Conservation (phyloP, 116 monocot species). For the Iris pallida region DNA sequence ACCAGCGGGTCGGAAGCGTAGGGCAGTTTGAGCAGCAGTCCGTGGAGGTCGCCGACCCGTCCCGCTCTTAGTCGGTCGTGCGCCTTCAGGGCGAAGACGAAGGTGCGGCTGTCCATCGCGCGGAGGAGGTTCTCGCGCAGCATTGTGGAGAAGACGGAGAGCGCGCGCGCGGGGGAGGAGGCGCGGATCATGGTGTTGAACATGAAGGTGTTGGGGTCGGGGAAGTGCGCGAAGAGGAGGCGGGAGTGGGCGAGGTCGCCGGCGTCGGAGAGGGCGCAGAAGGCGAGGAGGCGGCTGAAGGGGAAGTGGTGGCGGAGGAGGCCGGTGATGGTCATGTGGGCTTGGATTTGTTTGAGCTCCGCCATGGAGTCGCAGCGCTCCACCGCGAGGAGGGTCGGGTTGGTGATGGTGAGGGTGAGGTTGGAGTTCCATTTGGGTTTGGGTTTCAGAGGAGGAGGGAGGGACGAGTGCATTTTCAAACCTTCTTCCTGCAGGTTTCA, state of each 20-base stretch:
- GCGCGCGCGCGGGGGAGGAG: slow-evolving; percentile 49
- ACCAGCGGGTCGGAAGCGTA: slow-evolving; percentile 39
- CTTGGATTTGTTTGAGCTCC: slow-evolving; percentile 13
- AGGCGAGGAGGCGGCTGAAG: slow-evolving; percentile 16
- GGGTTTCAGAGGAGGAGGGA: neutral
- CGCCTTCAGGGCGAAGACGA: slow-evolving; percentile 60
- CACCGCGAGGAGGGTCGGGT: slow-evolving; percentile 2
- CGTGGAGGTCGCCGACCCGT: slow-evolving; percentile 33
- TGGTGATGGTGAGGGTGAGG: slow-evolving; percentile 9
- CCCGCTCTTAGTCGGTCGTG: slow-evolving; percentile 11
- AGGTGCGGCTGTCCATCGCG: slow-evolving; percentile 42
- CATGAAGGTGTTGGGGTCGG: slow-evolving; percentile 47
- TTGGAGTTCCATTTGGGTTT: slow-evolving; percentile 15
- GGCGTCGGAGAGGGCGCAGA: neutral
- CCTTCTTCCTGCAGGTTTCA: too few species aligned
- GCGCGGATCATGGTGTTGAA: slow-evolving; percentile 37
- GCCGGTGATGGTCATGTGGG: slow-evolving; percentile 14
- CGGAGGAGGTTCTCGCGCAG: neutral
- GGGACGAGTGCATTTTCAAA: neutral
- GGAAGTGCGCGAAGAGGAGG: slow-evolving; percentile 43
- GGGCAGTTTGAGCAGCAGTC: slow-evolving; percentile 28
- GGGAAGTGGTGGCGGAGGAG: slow-evolving; percentile 12
- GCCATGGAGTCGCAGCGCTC: slow-evolving; percentile 3
- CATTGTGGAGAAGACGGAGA: slow-evolving; percentile 30
- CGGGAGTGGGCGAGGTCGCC: slow-evolving; percentile 39